A percentile compares a stretch with the other conserved stretches of the same genome.
Conservation (phyloP, 257 asterid genomes). For the Penstemon davidsonii region DNA sequence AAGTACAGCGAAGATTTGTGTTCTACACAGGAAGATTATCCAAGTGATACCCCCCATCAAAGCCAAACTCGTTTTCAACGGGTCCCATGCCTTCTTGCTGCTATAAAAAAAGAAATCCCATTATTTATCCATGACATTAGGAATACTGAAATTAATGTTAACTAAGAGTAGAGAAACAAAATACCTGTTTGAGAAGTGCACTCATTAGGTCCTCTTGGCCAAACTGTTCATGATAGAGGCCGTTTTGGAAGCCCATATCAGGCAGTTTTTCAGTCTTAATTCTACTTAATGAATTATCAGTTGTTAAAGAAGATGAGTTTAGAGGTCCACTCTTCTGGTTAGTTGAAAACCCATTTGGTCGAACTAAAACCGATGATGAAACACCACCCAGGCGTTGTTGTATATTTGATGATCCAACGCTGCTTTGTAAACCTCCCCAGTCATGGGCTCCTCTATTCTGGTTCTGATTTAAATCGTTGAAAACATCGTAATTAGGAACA, state of each 20-base stretch:
- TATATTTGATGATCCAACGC: conserved; percentile 39
- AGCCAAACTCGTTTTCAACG: conserved; percentile 66
- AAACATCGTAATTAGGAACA: conserved; percentile 45
- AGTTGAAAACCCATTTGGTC: conserved; percentile 39
- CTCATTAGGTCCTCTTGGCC: conserved; percentile 87
- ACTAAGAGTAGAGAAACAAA: conserved; percentile 21
- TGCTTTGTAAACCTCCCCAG: conserved; percentile 52
- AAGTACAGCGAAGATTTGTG: conserved; percentile 23
- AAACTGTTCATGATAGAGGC: conserved; percentile 42
- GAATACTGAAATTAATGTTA: not conserved
- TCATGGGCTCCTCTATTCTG: conserved; percentile 46
- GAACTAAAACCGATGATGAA: conserved; percentile 39
- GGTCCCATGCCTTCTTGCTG: conserved; percentile 64
- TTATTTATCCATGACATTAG: not conserved
- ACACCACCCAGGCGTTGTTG: conserved; percentile 42
- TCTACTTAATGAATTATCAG: conserved; percentile 41
- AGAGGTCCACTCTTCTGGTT: conserved; percentile 38
- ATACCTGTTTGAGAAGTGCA: conserved; percentile 73
- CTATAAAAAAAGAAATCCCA: conserved; percentile 11
- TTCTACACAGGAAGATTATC: conserved; percentile 70
- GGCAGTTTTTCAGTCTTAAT: conserved; percentile 54
- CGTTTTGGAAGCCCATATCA: conserved; percentile 43
- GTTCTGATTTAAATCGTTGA: conserved; percentile 46
- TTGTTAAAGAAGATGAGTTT: conserved; percentile 30
- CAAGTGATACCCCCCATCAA: conserved; percentile 59